These are phyloP conservation scores for Strigomonas culicis DNA, from an alignment of 208 protist genomes.

Conservation along the genomic window DNA sequence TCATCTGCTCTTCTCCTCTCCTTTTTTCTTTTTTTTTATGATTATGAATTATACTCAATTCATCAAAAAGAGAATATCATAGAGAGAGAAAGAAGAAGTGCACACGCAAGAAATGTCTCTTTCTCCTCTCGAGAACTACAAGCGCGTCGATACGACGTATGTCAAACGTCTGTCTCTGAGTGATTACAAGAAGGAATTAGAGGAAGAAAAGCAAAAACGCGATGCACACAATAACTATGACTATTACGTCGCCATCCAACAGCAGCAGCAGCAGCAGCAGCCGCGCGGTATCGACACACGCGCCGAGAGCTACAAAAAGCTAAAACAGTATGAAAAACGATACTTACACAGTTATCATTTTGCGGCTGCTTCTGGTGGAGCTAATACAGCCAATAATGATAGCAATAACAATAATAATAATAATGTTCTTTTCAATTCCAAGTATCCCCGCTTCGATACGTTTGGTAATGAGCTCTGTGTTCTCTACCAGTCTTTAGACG, in stretches of 20 bases:
- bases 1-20: too few species aligned
- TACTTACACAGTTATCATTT: too few species aligned
- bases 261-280: too few species aligned
- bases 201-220: slow-evolving; percentile 4
- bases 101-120: not conserved
- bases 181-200: not conserved
- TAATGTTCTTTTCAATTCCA: not conserved
- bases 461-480: too few species aligned
- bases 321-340: too few species aligned
- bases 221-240: too few species aligned
- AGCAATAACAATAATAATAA: slow-evolving; percentile 5
- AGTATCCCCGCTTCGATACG: too few species aligned
- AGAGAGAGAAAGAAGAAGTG: not conserved
- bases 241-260: too few species aligned
- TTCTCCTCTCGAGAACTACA: slow-evolving; percentile 4
- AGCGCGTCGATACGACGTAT: slow-evolving; percentile 4
- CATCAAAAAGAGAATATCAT: slow-evolving; percentile 7
- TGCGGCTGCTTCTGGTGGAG: too few species aligned
- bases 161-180: slow-evolving; percentile 1
- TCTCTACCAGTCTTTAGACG: too few species aligned
- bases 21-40: not conserved
- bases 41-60: not conserved
- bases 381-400: not conserved
- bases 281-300: too few species aligned
- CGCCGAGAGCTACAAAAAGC: too few species aligned